Base-by-base conservation (phyloP, 768 basidiomycete species). In the Kwoniella pini region DNA sequence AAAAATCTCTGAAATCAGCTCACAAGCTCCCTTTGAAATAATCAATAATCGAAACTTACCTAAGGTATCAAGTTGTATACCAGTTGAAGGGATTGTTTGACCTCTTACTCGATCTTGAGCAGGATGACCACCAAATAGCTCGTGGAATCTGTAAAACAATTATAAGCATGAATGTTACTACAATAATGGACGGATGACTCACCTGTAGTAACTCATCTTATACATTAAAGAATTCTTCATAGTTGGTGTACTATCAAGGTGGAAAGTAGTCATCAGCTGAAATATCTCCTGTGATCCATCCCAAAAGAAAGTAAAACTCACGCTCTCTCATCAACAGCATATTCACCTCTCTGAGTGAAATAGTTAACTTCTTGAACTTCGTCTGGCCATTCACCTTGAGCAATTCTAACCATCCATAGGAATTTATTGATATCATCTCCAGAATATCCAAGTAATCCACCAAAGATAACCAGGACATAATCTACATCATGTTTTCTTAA, bases 361-460 rank as follows among this genome's bases (percentile, higher is more conserved):
- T 90, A 99, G 76, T 89, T 88, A 36, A 87, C 84, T 80, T 99
- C 96, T 76, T 90, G 91, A 62, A 99, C 90, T 79, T 98, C 96
- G 33, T 98, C 92, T 0, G 96, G 96, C 94, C 94, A 97, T 28
- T 95, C 88, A 49, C 94, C 94, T 71, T 95, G 92, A 4, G 81
- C 77, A 63, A 81, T 82, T 52, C 81, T 59, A 28, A 97, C 88
- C 91, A 97, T 97, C 94, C 94, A 97, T 49, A 99, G 80, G 85
- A 97, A 99, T 80, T 99, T 99, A 85, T 99, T 99, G 82, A 99
- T 89, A 76, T 99, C 96, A 77, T 99, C 96, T 13, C 79, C 96
- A 21, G 92, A 95, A 79, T 97, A 99, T 7, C 94, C 96, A 55
- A 98, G 82, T 39, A 99, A 82, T 44, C 93, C 95, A 39, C 96